These are phyloP conservation scores for Porogramme epimiltina DNA, from an alignment of 1,284 basidiomycete genomes.

Conservation along the genomic window DNA sequence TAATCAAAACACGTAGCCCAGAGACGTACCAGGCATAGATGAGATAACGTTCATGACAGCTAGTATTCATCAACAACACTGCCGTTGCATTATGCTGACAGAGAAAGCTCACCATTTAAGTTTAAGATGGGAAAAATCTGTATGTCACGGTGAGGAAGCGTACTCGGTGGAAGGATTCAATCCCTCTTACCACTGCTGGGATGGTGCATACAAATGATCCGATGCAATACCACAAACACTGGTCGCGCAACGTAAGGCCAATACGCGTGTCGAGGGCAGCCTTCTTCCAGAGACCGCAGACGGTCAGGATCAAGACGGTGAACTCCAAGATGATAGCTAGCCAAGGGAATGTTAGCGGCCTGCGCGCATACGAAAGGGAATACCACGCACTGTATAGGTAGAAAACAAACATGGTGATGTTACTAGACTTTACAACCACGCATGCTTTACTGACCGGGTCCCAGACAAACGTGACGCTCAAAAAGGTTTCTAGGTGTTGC, in stretches of 20 bases:
- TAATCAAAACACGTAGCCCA: too few relatives aligned
- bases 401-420: constrained; percentile 15
- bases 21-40: constrained; percentile 19
- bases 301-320: constrained; percentile 14
- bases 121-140: constrained; percentile 15
- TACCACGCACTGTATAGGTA: constrained; percentile 18
- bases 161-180: neutral
- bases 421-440: constrained; percentile 9
- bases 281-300: constrained; percentile 13
- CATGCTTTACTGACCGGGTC: constrained; percentile 2
- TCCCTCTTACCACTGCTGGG: constrained; percentile 11
- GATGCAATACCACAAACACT: constrained; percentile 19
- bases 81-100: constrained; percentile 3
- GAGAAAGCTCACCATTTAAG: constrained; percentile 6
- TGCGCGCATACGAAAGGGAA: neutral
- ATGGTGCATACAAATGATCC: constrained; percentile 17
- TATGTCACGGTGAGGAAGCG: too few relatives aligned
- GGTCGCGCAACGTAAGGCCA: constrained; percentile 13
- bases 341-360: neutral
- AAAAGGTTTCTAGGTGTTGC: constrained; percentile 14
- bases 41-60: constrained; percentile 19
- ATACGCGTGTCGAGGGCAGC: constrained; percentile 12
- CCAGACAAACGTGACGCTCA: constrained; percentile 12
- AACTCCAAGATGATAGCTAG: constrained; percentile 16
- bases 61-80: neutral